Evolutionary conservation across 23 red algal species (phyloP).

Genomic region (Gracilaria caudata): DNA sequence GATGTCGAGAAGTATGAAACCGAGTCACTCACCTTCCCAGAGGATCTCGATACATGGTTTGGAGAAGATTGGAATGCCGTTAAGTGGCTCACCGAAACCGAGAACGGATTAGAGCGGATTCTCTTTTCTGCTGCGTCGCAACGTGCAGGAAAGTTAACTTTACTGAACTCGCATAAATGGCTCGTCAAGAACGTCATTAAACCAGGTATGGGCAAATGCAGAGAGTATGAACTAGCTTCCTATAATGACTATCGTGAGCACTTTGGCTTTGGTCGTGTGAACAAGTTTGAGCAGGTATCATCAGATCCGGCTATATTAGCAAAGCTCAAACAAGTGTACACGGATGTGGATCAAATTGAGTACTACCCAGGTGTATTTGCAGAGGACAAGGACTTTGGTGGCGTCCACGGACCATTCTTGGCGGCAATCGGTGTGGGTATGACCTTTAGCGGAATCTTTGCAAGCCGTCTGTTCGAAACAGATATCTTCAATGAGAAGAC

Average conservation of each 20-base stretch:
- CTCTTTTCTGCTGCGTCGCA: slow-evolving; percentile 1
- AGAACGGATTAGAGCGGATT: not conserved
- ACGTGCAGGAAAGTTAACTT: not conserved
- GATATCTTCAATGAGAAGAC: slow-evolving; percentile 1
- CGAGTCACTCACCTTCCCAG: not conserved
- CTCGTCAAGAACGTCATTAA: not conserved
- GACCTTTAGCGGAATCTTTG: not conserved
- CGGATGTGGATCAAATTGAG: not conserved
- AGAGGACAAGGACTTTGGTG: not conserved
- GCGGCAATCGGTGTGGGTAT: not conserved
- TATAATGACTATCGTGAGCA: slow-evolving; percentile 12
- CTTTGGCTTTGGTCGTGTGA: not conserved
- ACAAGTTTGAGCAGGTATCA: not conserved
- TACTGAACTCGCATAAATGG: not conserved
- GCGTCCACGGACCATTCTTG: not conserved
- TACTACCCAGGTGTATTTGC: slow-evolving; percentile 1
- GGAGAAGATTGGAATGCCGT: not conserved
- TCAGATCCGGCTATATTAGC: not conserved
- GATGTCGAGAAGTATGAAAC: not conserved
- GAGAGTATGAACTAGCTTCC: not conserved
- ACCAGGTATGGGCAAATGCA: not conserved
- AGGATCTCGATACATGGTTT: not conserved
- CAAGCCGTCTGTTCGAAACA: not conserved
- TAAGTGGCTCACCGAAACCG: not conserved
- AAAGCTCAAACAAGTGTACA: not conserved